A percentile compares a stretch with the other conserved stretches of the same genome.
Conservation (phyloP, 2,329 filamentous ascomycete species). For the Colletotrichum tofieldiae region DNA sequence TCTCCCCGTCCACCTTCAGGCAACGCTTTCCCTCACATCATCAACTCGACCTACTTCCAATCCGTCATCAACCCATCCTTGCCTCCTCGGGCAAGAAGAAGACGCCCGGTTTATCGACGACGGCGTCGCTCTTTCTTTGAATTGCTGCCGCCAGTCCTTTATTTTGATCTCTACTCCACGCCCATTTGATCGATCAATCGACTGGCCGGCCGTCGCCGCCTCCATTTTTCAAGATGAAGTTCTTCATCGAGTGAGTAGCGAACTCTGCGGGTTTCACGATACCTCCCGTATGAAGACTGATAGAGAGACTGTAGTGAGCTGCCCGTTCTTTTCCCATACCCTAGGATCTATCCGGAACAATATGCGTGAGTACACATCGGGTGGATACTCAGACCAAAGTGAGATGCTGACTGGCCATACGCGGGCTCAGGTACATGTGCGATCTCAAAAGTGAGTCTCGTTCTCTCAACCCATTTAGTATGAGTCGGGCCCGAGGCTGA, state of each 20-base stretch:
- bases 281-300: slow-evolving; percentile 1
- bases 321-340: slow-evolving; percentile 72
- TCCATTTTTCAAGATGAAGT: slow-evolving; percentile 32
- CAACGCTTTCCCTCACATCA: not conserved
- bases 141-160: not conserved
- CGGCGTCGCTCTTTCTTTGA: not conserved
- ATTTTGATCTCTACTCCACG: not conserved
- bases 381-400: slow-evolving; percentile 7
- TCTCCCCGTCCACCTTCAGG: not conserved
- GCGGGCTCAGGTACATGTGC: slow-evolving; percentile 67
- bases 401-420: slow-evolving; percentile 20
- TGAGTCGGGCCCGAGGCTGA: not conserved
- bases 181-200: not conserved
- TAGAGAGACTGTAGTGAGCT: slow-evolving; percentile 61
- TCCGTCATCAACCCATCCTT: not conserved
- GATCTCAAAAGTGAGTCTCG: slow-evolving; percentile 66
- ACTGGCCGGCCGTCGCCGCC: slow-evolving; percentile 4
- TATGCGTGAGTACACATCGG: slow-evolving; percentile 64
- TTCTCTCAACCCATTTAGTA: not conserved
- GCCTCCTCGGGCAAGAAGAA: not conserved
- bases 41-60: not conserved
- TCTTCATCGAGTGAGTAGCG: slow-evolving; percentile 44
- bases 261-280: not conserved
- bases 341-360: slow-evolving; percentile 73
- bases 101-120: not conserved